A percentile compares a stretch with the other conserved stretches of the same genome.
These are phyloP conservation scores for Xylariaceae sp. DNA, from an alignment of 2,329 filamentous ascomycete species.

Conservation along the genomic window DNA sequence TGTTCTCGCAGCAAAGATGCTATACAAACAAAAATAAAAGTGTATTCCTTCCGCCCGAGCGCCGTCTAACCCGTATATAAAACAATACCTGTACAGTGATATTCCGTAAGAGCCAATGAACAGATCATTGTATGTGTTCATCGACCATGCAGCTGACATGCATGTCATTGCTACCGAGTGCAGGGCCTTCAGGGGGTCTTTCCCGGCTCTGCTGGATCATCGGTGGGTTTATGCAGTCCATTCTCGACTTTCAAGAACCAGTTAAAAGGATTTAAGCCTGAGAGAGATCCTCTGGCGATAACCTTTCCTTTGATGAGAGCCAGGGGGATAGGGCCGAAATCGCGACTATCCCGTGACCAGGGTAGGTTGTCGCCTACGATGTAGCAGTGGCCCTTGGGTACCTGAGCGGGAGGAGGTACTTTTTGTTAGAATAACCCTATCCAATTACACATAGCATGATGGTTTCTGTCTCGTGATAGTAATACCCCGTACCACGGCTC, in stretches of 20 bases:
- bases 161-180: neutral
- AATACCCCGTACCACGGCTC: neutral
- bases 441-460: neutral
- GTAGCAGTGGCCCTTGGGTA: constrained; percentile 90
- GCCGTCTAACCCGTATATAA: constrained; percentile 2
- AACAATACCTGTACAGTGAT: neutral
- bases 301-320: constrained; percentile 81
- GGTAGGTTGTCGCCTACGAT: constrained; percentile 81
- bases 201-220: neutral
- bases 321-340: constrained; percentile 81
- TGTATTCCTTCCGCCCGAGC: constrained; percentile 3
- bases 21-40: constrained; percentile 25
- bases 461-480: no score
- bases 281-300: constrained; percentile 46
- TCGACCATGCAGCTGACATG: neutral
- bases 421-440: constrained; percentile 1
- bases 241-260: constrained; percentile 48
- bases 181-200: neutral
- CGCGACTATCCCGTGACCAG: constrained; percentile 78
- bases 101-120: neutral
- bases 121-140: neutral
- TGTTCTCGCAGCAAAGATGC: constrained; percentile 24
- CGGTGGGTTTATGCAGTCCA: constrained; percentile 24
- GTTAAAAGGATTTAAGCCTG: constrained; percentile 42
- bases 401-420: constrained; percentile 41